Evolutionary conservation across 1,284 basidiomycete species (phyloP), one percentile per base, ranked within the genome.

Genomic region (Chalciporus sp.): DNA sequence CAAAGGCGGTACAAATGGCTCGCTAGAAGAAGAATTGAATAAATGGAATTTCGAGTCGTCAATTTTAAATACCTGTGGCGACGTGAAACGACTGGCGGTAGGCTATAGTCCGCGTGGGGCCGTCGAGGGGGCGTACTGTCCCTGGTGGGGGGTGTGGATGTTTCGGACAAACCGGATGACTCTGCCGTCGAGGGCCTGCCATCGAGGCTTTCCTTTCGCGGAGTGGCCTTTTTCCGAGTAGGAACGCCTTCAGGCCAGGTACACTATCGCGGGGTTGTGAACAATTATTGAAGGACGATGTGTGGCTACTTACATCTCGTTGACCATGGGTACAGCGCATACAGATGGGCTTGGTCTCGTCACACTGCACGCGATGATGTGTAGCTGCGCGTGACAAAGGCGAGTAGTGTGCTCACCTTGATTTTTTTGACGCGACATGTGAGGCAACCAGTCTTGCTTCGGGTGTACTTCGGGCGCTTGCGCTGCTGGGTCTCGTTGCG

Each of bases 371-470:
- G 31, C 44, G 50, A 35, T 27, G 49, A 58, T 55, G 51, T 66
- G 56, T 26, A 57, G 60, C 35, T 28, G 28, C 29, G 14, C 51
- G 50, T 44, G 40, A 56, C 8, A 27, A 39, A 51, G n/a, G 47
- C 40, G 52, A 33, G 35, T 42, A 39, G 43, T 45, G 31, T 27
- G 56, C 79, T 51, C 58, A 90, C 90, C 82, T 92, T 92, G 64
- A 92, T 89, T 80, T 92, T 92, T 77, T 92, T 92, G 59, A 83
- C 81, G 64, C 90, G 82, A 76, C 90, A 92, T 28, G 90, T 92
- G 65, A 92, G 72, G 65, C 90, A 92, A 19, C 90, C 90, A 1
- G 89, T 90, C 73, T 92, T 92, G 74, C 88, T 90, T 61, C 90
- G 82, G 58, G 90, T 92, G 64, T 92, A 92, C 75, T 92, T 92